phyloP scores from a whole-genome alignment of 2,329 filamentous ascomycete species.

The Plenodomus tracheiphilus region DNA sequence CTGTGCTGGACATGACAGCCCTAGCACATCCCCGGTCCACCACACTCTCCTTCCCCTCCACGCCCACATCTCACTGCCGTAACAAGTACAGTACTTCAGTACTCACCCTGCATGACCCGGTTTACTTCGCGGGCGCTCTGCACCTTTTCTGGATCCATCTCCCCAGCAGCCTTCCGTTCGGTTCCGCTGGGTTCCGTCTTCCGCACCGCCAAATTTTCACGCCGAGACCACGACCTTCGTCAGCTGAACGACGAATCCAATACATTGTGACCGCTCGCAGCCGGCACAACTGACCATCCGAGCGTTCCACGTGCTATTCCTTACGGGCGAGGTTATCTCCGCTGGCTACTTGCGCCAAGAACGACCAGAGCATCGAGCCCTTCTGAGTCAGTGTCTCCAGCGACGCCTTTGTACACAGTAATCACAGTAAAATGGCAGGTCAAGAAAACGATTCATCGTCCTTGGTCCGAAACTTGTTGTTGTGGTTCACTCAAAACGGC shows the following conservation, averaged over 20 bases:
- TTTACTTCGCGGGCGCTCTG: slow-evolving; percentile 1
- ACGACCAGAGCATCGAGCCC: not conserved
- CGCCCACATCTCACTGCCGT: not conserved
- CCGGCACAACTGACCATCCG: slow-evolving; percentile 14
- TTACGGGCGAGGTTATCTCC: no score
- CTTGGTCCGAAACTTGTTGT: slow-evolving; percentile 22
- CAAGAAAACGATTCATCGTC: slow-evolving; percentile 13
- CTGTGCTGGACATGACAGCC: no score
- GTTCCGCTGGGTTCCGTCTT: slow-evolving; percentile 14
- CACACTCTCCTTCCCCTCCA: no score
- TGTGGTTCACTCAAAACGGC: slow-evolving; percentile 38
- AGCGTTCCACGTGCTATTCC: not conserved
- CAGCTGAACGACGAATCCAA: slow-evolving; percentile 8
- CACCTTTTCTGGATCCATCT: not conserved
- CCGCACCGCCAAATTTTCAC: slow-evolving; percentile 13
- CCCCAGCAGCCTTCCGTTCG: slow-evolving; percentile 1
- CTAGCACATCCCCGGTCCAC: no score
- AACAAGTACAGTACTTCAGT: no score
- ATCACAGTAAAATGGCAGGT: not conserved
- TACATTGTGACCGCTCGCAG: slow-evolving; percentile 3
- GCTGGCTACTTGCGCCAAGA: not conserved
- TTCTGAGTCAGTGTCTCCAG: not conserved
- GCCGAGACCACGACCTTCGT: slow-evolving; percentile 16
- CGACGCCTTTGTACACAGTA: not conserved
- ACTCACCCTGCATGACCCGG: slow-evolving; percentile 7